These are phyloP conservation scores for Rosa multiflora DNA, from an alignment of 306 rosid species.

Conservation along the genomic window DNA sequence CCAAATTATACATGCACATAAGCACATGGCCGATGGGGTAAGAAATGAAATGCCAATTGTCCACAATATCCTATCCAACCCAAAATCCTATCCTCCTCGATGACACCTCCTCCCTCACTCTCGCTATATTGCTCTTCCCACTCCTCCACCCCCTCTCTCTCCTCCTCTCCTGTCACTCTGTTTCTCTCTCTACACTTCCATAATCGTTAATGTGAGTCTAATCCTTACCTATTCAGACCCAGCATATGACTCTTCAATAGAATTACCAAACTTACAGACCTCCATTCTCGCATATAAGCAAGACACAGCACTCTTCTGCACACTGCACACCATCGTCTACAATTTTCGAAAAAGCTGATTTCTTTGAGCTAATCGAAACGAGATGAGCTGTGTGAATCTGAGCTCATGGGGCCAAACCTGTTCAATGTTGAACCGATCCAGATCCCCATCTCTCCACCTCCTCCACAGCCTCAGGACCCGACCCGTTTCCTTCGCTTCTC, in stretches of 20 bases:
- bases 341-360: no score
- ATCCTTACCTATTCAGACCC: no score
- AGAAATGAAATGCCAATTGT: background rate
- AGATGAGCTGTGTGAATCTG: conserved; percentile 51
- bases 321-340: no score
- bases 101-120: background rate
- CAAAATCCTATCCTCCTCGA: background rate
- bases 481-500: conserved; percentile 19
- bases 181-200: no score
- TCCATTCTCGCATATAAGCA: no score
- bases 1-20: background rate
- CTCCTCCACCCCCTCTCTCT: no score
- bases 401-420: conserved; percentile 39
- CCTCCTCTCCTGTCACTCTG: no score
- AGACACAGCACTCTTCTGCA: no score
- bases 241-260: no score
- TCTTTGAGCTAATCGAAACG: background rate
- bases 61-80: background rate
- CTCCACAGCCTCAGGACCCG: conserved; percentile 10
- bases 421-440: conserved; percentile 46
- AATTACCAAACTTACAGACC: no score
- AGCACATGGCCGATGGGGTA: background rate
- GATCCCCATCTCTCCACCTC: conserved; percentile 25
- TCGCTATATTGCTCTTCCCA: no score
- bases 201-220: no score